Base-by-base conservation (phyloP, 768 basidiomycete species). In the Phylloporus sp. region DNA sequence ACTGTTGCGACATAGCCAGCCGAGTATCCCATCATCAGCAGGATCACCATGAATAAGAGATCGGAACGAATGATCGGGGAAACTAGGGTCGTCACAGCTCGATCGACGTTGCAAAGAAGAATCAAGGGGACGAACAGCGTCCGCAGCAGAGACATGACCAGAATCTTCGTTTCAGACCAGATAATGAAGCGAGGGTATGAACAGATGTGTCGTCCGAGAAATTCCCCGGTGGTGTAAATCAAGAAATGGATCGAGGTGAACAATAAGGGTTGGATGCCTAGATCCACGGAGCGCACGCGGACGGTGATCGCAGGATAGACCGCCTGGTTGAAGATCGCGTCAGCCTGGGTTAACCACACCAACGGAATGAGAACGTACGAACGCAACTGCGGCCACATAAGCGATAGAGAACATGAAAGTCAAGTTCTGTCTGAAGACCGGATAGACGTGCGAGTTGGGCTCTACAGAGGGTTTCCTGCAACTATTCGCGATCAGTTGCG, bases 1-100 rank as follows among this genome's bases (percentile, higher is more conserved):
- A 86, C 54, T 48, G 84, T 85, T 8, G 81, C 79, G 21, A 91
- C 67, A 59, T 88, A 90, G 34, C 90, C 91, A 54, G 86, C 90
- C 8, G 85, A 77, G 37, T 80, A 59, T 10, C 87, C 89, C 58
- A 92, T 88, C 2, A 65, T 44, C 44, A 86, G 69, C 13, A 93
- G 65, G 38, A 92, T 75, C 20, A 79, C 28, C 78, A 92, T 81
- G 70, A 82, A 94, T 4, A 83, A 40, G 24, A 79, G 38, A 58
- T 94, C 90, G 4, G 89, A 91, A 64, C 71, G 82, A 72, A 93
- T 82, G 48, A 84, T 55, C 8, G 53, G 46, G 37, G 48, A 39
- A 6, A 66, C 55, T 14, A 62, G 57, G 6, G 63, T 33, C 18
- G 58, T 46, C 2, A 68, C 52, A 32, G 71, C 69, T 37, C 75